Conservation (phyloP, 1,284 basidiomycete species). For the Ceratobasidium papillatum region DNA sequence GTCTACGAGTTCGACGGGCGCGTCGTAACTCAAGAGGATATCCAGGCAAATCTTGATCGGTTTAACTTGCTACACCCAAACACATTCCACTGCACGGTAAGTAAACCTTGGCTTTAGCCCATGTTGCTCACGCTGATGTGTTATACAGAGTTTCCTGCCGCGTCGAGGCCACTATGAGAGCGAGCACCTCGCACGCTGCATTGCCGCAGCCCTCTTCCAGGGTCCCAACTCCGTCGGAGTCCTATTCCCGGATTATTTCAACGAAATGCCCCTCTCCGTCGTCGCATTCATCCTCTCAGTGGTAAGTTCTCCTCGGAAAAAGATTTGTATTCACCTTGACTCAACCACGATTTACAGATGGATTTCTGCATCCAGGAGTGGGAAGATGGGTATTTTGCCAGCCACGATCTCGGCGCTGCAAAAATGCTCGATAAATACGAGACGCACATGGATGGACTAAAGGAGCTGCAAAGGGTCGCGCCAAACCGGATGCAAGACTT, state of each 20-base stretch:
- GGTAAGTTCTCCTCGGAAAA: background rate
- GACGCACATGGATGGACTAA: background rate
- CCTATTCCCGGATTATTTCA: background rate
- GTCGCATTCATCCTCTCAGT: background rate
- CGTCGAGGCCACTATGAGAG: constrained; percentile 12
- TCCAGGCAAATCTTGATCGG: background rate
- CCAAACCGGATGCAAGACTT: background rate
- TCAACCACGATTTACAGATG: too few species aligned
- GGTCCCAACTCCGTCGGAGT: background rate
- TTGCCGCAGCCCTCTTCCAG: constrained; percentile 10
- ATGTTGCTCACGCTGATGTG: background rate
- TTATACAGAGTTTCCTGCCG: background rate
- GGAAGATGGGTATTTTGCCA: background rate
- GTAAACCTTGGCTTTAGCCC: background rate
- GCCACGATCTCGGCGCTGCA: constrained; percentile 1
- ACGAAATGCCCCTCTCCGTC: background rate
- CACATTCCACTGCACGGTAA: constrained; percentile 20
- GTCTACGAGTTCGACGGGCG: background rate
- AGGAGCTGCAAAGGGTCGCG: background rate
- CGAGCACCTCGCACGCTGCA: background rate
- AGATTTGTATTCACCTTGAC: too few species aligned
- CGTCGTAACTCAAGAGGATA: background rate
- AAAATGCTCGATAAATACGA: constrained; percentile 26
- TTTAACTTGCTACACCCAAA: constrained; percentile 15
- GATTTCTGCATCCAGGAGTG: constrained; percentile 30